phyloP scores from a whole-genome alignment of 1,284 basidiomycete species.

The Leccinum angustisporum region DNA sequence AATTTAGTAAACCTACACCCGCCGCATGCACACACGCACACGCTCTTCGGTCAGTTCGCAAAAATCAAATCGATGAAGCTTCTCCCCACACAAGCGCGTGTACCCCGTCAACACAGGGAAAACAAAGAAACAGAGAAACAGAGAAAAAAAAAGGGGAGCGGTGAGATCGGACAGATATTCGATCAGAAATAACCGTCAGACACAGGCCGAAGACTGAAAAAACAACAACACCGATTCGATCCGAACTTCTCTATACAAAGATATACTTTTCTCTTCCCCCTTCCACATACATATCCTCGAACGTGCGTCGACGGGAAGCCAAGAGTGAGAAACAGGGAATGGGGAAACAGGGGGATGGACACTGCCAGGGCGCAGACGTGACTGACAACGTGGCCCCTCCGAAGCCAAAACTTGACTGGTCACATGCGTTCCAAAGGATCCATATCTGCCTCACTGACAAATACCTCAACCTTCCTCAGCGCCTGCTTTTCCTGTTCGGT shows the following conservation, averaged over 20 bases:
- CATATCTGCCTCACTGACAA: slow-evolving; percentile 58
- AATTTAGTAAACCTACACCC: neutral
- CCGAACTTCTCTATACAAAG: neutral
- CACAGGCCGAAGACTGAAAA: neutral
- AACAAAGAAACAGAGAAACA: neutral
- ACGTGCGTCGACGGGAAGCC: neutral
- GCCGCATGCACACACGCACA: neutral
- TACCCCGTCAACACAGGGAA: neutral
- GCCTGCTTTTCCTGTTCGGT: slow-evolving; percentile 35
- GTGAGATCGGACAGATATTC: neutral
- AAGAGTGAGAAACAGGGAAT: neutral
- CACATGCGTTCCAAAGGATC: slow-evolving; percentile 61
- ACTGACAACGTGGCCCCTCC: neutral
- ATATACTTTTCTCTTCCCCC: neutral
- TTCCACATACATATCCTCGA: slow-evolving; percentile 5
- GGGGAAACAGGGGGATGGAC: neutral
- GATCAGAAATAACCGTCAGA: slow-evolving; percentile 8
- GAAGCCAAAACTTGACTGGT: slow-evolving; percentile 1
- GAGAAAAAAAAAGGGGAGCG: neutral
- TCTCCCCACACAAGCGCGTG: slow-evolving; percentile 8
- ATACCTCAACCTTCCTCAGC: slow-evolving; percentile 43
- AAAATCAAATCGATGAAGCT: slow-evolving; percentile 27
- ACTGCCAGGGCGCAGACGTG: neutral
- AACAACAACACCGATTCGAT: slow-evolving; percentile 1
- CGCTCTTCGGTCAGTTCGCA: slow-evolving; percentile 1